Evolutionary conservation across 1,139 yeast genomes (phyloP), one percentile per base, ranked within the genome.

Genomic region (Yamadazyma mexicana): DNA sequence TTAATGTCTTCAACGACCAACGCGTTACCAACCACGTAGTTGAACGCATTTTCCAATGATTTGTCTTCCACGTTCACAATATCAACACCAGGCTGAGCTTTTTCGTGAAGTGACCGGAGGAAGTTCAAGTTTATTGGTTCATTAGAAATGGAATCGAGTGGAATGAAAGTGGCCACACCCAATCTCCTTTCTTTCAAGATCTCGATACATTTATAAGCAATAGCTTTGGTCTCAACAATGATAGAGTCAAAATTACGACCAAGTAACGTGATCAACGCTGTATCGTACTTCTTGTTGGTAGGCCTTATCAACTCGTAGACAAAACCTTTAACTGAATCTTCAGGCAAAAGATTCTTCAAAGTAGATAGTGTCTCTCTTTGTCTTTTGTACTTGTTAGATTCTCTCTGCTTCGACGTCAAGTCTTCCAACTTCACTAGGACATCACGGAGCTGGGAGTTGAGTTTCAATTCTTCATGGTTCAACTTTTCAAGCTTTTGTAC

Each of bases 121-220:
- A 73, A 71, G 47, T 78, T 80, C 34, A 85, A 70, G 29, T 83
- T 77, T 23, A 70, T 66, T 3, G 77, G 70, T n/a, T 79, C 83
- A 18, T 48, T 50, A 14, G 59, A 56, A 28, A 92, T 80, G 1
- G 91, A 75, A 54, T 89, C 95, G 39, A 92, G 66, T 0, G 98
- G 98, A 45, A 92, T 85, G 51, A 92, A 91, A 0, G 95, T 81
- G 1, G 92, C 91, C 11, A 79, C 75, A 35, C 98, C 97, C 10
- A 85, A 69, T 48, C 96, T 75, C 56, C 94, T 92, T 48, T 87
- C 95, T 52, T 89, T 87, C 59, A 92, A 68, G 42, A 84, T 83
- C 14, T 81, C 79, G 51, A 92, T 84, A 62, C 98, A 91, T 47
- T 81, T 83, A 43, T 83, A 80, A 1, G 97, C 98, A 15, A 84